phyloP scores from a whole-genome alignment of 202 grass and related monocot species.

The Eragrostis tef region DNA sequence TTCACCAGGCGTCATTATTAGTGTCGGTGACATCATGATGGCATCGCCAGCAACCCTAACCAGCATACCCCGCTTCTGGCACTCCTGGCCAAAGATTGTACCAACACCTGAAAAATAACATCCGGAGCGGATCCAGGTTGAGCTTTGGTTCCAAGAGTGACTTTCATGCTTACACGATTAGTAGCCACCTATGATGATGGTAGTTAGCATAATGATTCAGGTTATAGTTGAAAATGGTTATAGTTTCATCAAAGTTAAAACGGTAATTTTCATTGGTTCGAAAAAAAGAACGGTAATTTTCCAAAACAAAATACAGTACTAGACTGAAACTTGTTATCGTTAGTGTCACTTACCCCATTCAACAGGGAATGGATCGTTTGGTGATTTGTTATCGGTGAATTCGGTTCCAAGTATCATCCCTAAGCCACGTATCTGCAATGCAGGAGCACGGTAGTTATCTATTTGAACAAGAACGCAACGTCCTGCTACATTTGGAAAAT shows the following conservation, averaged over 20 bases:
- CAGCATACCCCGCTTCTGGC: constrained; percentile 82
- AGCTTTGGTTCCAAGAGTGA: background rate
- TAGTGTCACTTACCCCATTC: constrained; percentile 73
- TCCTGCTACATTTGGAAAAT: background rate
- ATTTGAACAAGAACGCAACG: constrained; percentile 11
- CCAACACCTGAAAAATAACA: constrained; percentile 72
- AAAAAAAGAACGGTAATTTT: background rate
- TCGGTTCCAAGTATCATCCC: constrained; percentile 88
- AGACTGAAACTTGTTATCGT: background rate
- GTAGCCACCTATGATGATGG: background rate
- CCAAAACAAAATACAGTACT: no score
- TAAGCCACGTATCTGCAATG: constrained; percentile 75
- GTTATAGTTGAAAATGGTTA: background rate
- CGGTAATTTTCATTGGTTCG: no score
- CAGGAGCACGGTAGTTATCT: constrained; percentile 4
- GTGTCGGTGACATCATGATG: constrained; percentile 90
- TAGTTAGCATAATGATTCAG: background rate
- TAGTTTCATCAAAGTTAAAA: background rate
- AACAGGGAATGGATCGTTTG: constrained; percentile 69
- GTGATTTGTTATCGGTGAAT: constrained; percentile 85
- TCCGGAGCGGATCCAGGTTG: constrained; percentile 6
- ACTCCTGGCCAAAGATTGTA: constrained; percentile 81
- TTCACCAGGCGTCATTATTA: constrained; percentile 69
- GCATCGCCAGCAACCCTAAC: constrained; percentile 78
- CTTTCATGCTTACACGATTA: background rate